These are phyloP conservation scores for Acanthamoeba polyphaga DNA, from an alignment of 208 protist genomes.

Conservation along the genomic window DNA sequence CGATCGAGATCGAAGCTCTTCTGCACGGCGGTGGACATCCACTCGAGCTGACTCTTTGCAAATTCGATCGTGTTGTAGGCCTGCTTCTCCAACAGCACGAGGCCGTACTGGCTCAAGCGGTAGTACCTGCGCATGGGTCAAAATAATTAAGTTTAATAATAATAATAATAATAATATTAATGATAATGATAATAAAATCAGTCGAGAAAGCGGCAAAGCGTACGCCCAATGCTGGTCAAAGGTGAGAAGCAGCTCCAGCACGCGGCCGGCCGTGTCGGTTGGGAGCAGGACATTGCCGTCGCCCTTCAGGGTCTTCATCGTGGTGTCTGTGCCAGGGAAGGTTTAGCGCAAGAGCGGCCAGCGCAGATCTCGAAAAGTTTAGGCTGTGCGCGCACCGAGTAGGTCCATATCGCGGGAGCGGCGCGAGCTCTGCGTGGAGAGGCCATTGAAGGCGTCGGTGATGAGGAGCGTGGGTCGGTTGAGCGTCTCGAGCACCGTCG, in stretches of 20 bases:
- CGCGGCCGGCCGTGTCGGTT: slow-evolving; percentile 89
- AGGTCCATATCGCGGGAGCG: slow-evolving; percentile 56
- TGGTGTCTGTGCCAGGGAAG: slow-evolving; percentile 7
- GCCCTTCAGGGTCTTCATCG: slow-evolving; percentile 79
- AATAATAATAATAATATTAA: not conserved
- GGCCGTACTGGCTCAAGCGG: slow-evolving; percentile 81
- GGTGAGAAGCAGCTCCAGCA: slow-evolving; percentile 89
- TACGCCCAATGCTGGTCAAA: slow-evolving; percentile 89
- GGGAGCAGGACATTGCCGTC: slow-evolving; percentile 93
- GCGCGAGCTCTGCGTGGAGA: slow-evolving; percentile 63
- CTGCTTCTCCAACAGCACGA: slow-evolving; percentile 88
- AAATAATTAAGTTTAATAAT: not conserved
- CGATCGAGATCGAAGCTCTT: slow-evolving; percentile 81
- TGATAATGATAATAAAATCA: not conserved
- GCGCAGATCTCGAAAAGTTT: not conserved
- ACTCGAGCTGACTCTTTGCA: slow-evolving; percentile 89
- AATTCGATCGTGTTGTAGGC: slow-evolving; percentile 87
- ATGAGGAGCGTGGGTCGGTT: slow-evolving; percentile 88
- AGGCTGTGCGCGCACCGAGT: not conserved
- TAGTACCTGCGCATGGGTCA: not conserved
- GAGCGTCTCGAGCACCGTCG: slow-evolving; percentile 84
- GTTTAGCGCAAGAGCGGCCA: not conserved
- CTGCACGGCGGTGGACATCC: slow-evolving; percentile 85
- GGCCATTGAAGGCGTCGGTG: slow-evolving; percentile 86
- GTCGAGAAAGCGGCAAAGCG: not conserved